These are phyloP conservation scores for Globisporangium paroecandrum DNA, from an alignment of 352 stramenopile genomes.

Conservation along the genomic window DNA sequence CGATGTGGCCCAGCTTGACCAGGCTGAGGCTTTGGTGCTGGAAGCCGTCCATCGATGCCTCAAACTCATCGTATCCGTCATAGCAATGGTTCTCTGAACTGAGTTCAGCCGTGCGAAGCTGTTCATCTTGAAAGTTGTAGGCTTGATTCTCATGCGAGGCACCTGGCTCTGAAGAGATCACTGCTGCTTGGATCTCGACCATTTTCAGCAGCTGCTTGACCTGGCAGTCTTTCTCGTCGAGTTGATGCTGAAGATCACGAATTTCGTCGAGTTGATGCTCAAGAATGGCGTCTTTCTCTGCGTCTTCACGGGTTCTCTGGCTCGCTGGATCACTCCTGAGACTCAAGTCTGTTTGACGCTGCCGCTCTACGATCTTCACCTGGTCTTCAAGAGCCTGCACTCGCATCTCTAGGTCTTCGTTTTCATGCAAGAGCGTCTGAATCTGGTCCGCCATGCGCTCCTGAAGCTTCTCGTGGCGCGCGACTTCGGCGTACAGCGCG, in stretches of 20 bases:
- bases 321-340: neutral
- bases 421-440: conserved; percentile 6
- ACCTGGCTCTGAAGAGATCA: neutral
- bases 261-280: neutral
- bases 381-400: neutral
- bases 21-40: neutral
- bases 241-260: neutral
- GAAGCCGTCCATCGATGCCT: neutral
- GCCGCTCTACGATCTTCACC: neutral
- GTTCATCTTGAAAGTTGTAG: neutral
- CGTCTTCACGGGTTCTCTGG: neutral
- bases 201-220: conserved; percentile 10
- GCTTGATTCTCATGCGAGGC: neutral
- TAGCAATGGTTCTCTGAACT: too few species aligned
- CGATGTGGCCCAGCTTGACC: too few species aligned
- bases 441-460: conserved; percentile 10
- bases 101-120: neutral
- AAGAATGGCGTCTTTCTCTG: neutral
- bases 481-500: conserved; percentile 23
- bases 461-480: conserved; percentile 12
- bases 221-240: conserved; percentile 6
- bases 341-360: neutral
- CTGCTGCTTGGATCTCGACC: conserved; percentile 12
- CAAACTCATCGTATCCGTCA: conserved; percentile 12
- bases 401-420: conserved; percentile 14